Percentiles rank a stretch among this genome's conserved stretches.
Evolutionary conservation across 192 early-diverging fungal genomes (phyloP).

Genomic region (Backusella circina): DNA sequence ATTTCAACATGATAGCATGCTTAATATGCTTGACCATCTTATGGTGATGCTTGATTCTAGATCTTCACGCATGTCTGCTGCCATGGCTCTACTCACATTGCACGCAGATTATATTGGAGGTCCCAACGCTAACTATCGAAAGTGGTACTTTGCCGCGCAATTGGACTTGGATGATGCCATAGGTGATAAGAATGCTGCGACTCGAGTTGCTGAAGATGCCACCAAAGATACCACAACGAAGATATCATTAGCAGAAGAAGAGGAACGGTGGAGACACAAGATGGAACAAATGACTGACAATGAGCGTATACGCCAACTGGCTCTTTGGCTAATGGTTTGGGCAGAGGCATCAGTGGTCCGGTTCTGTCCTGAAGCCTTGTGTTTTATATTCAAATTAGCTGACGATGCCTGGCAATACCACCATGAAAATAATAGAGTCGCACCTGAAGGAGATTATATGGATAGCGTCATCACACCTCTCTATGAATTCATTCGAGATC

Average conservation of each 20-base stretch:
- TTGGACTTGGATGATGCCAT: slow-evolving; percentile 56
- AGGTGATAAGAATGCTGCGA: slow-evolving; percentile 27
- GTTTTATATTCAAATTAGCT: slow-evolving; percentile 79
- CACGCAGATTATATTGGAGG: slow-evolving; percentile 84
- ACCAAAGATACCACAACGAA: not conserved
- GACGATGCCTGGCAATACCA: slow-evolving; percentile 53
- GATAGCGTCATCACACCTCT: slow-evolving; percentile 65
- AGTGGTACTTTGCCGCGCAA: slow-evolving; percentile 81
- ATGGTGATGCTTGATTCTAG: slow-evolving; percentile 81
- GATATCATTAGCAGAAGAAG: slow-evolving; percentile 26
- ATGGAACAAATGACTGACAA: slow-evolving; percentile 72
- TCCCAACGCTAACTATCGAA: slow-evolving; percentile 78
- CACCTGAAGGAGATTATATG: slow-evolving; percentile 68
- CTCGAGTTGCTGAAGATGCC: slow-evolving; percentile 2
- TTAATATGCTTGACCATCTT: slow-evolving; percentile 72
- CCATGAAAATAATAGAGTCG: slow-evolving; percentile 46
- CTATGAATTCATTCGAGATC: slow-evolving; percentile 71
- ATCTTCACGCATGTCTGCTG: slow-evolving; percentile 70
- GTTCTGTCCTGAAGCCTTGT: slow-evolving; percentile 70
- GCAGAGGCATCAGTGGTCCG: slow-evolving; percentile 75
- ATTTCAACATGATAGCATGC: slow-evolving; percentile 76
- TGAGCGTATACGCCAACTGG: slow-evolving; percentile 67
- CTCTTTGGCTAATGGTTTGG: slow-evolving; percentile 77
- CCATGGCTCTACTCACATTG: slow-evolving; percentile 65
- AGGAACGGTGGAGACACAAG: slow-evolving; percentile 63